Evolutionary conservation across 495 filamentous ascomycete species (phyloP), one percentile per base, ranked within the genome.

Genomic region (Hypoxylon perforatum): DNA sequence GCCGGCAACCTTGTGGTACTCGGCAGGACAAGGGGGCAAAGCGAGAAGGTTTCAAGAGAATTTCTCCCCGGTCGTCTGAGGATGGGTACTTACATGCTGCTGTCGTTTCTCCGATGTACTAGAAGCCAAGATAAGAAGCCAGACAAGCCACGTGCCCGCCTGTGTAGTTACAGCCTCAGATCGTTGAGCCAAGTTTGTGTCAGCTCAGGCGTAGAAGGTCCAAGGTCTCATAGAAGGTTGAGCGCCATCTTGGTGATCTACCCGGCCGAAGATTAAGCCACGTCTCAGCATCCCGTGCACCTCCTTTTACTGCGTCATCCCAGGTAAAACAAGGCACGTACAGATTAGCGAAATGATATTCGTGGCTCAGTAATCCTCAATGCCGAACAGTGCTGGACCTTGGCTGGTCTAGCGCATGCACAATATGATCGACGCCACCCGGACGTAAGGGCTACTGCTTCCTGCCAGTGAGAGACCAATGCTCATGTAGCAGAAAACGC

Each of bases 261-360:
- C 59, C 49, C 57, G 36, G 66, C 61, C 50, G 45, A 69, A 52
- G 55, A 57, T 50, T 57, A 69, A 69, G 66, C 66, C 66, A 69
- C 66, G 66, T 69, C 66, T 69, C 61, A 69, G 47, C 61, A 61
- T 64, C 56, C 61, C 56, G 66, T 54, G 55, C 42, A 64, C 23
- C 23, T 63, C 51, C 66, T 65, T n/a, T 23, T 30, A n/a, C 66
- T 64, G 56, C 66, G 61, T 65, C 66, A 69, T 69, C 41, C 66
- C 66, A 63, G 61, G 56, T 57, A 52, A 63, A 53, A 61, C 56
- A 64, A 46, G 51, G 60, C 61, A 53, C 61, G 36, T 61, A 69
- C 61, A 69, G 66, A 69, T 69, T 69, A 69, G 66, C 66, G 66
- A 69, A 69, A 69, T 69, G 57, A 69, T 50, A 42, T 36, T 65